phyloP scores from a whole-genome alignment of 2,329 filamentous ascomycete species.

The Raffaelea arxii region DNA sequence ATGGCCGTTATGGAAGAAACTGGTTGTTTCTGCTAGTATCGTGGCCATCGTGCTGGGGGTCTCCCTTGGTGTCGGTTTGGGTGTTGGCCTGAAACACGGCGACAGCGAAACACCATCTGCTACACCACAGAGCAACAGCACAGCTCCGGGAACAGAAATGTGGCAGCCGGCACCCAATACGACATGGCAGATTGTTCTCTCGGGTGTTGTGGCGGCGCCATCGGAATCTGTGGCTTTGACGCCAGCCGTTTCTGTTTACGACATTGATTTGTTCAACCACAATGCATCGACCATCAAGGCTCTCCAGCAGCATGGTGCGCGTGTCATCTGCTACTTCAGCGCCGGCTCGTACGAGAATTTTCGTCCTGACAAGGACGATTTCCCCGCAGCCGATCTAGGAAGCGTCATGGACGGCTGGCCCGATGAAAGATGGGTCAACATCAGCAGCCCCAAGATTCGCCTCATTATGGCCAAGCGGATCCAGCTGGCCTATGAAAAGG shows the following conservation, averaged over 20 bases:
- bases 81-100: background rate
- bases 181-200: background rate
- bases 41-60: background rate
- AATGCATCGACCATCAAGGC: background rate
- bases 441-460: constrained; percentile 47
- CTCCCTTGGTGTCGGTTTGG: background rate
- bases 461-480: constrained; percentile 55
- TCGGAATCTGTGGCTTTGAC: background rate
- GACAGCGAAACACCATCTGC: background rate
- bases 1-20: background rate
- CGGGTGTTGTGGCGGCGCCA: background rate
- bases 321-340: constrained; percentile 61
- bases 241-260: background rate
- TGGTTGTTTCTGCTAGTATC: background rate
- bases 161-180: background rate
- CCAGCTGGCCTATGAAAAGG: constrained; percentile 47
- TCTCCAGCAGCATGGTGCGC: background rate
- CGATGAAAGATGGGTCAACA: constrained; percentile 54
- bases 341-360: constrained; percentile 59
- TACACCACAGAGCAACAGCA: background rate
- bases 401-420: constrained; percentile 52
- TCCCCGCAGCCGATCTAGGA: constrained; percentile 46
- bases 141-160: background rate
- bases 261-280: background rate
- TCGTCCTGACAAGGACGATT: constrained; percentile 47